A percentile compares a stretch with the other conserved stretches of the same genome.
phyloP scores from a whole-genome alignment of 108 stramenopile species.

The Fragilariopsis cylindrus region DNA sequence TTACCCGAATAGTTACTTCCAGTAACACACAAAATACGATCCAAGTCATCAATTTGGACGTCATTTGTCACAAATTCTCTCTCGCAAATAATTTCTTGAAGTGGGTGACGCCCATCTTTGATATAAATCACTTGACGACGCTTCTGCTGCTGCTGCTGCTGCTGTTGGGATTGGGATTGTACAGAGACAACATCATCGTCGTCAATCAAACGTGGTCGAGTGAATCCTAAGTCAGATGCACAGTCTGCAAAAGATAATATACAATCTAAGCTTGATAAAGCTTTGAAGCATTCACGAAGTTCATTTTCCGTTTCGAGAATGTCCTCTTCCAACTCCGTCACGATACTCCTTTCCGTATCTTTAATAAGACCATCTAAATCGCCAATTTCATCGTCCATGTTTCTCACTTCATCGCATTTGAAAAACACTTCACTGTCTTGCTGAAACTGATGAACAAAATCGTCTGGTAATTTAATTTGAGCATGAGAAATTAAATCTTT shows the following conservation, averaged over 20 bases:
- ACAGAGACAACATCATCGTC: not conserved
- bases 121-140: slow-evolving; percentile 63
- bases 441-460: slow-evolving; percentile 75
- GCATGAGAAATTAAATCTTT: slow-evolving; percentile 52
- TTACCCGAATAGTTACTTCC: slow-evolving; percentile 96
- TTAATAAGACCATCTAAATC: slow-evolving; percentile 91
- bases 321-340: slow-evolving; percentile 91
- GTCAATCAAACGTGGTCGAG: slow-evolving; percentile 66
- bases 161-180: not conserved
- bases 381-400: slow-evolving; percentile 89
- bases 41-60: slow-evolving; percentile 56
- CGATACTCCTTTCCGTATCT: slow-evolving; percentile 84
- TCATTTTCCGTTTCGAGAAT: slow-evolving; percentile 82
- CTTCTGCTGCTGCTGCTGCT: not conserved
- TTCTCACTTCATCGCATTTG: slow-evolving; percentile 79
- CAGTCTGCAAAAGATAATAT: slow-evolving; percentile 83
- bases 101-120: slow-evolving; percentile 90
- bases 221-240: slow-evolving; percentile 83
- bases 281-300: slow-evolving; percentile 77
- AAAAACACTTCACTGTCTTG: slow-evolving; percentile 84
- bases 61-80: slow-evolving; percentile 89
- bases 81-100: slow-evolving; percentile 92
- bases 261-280: slow-evolving; percentile 88
- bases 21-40: slow-evolving; percentile 82
- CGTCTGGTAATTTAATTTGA: slow-evolving; percentile 53